These are phyloP conservation scores for Grosmannia clavigera DNA, from an alignment of 2,329 filamentous ascomycete genomes.

Conservation along the genomic window DNA sequence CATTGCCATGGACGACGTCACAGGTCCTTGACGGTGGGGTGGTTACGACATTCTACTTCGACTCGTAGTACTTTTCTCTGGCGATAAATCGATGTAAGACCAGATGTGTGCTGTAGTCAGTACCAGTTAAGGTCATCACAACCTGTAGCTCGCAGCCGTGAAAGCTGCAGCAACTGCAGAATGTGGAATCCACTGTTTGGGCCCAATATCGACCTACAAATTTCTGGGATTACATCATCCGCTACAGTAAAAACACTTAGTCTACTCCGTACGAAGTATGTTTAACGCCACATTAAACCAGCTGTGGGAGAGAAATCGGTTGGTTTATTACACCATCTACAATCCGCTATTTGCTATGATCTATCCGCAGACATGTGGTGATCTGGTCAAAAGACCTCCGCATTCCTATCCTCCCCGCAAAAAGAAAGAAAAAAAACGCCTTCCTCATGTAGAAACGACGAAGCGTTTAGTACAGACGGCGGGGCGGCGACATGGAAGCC, in stretches of 20 bases:
- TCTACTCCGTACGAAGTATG: too few species aligned
- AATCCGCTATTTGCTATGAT: neutral
- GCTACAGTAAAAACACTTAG: too few species aligned
- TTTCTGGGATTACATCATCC: too few species aligned
- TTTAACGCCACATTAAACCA: too few species aligned
- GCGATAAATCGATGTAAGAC: too few species aligned
- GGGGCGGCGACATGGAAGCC: slow-evolving; percentile 98
- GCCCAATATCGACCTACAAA: too few species aligned
- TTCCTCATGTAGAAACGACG: neutral
- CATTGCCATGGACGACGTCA: slow-evolving; percentile 28
- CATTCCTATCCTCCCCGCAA: neutral
- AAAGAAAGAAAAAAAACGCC: neutral
- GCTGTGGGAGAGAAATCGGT: too few species aligned
- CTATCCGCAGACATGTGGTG: neutral
- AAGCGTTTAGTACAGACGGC: slow-evolving; percentile 76
- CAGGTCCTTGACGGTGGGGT: slow-evolving; percentile 40
- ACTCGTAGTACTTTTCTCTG: neutral
- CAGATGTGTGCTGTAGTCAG: too few species aligned
- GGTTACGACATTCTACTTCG: slow-evolving; percentile 28
- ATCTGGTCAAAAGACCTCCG: neutral
- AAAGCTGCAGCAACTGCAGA: too few species aligned
- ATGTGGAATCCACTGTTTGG: too few species aligned
- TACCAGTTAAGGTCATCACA: too few species aligned
- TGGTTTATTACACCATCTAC: neutral
- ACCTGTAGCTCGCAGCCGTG: too few species aligned